Base-by-base conservation (phyloP, 148 eudicot genomes). In the Fagopyrum tataricum region DNA sequence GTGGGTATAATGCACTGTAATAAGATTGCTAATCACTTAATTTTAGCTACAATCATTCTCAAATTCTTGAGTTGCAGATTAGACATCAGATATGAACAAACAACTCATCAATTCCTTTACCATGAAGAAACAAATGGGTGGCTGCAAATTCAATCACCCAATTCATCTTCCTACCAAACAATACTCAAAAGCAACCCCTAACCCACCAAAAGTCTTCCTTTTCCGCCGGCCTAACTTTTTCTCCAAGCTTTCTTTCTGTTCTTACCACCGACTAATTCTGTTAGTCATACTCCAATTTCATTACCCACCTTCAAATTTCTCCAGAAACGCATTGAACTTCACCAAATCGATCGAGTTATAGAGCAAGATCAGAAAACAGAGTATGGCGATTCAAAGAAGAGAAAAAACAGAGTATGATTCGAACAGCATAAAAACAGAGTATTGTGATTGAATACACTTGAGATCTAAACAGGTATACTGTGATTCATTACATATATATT, bases 41-140 rank as follows among this genome's bases (percentile, higher is more conserved):
- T 20, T 31, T 31, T 31, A 31, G 37, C 40, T 11, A 3, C 26
- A 10, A 61, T 61, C 41, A 24, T 61, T 61, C 67, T 15, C 10
- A 61, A 9, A 20, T 31, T 40, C 40, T 24, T 0, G 11, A 20
- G 23, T 21, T 55, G 8, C 24, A 55, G 37, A 31, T 31, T 31
- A 31, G 37, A 31, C 2, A 21, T 55, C 26, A 18, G 61, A 20
- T 55, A 55, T 20, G 7, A 21, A 55, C 61, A 52, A 52, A 20
- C n/a, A 48, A 48, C 24, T 8, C 37, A 61, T 61, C 40, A 26
- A 64, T 64, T 14, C 5, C 44, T 31, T 64, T 39, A 64, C 12
- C 43, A 64, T 15, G 44, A 64, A 64, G 69, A 5, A 12, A 64
- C 69, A 39, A 46, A 64, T 64, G 69, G 69, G 44, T 64, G 69